Evolutionary conservation across 208 protist species (phyloP), one percentile per base, ranked within the genome.

Genomic region (Vickermania ingenoplastis): DNA sequence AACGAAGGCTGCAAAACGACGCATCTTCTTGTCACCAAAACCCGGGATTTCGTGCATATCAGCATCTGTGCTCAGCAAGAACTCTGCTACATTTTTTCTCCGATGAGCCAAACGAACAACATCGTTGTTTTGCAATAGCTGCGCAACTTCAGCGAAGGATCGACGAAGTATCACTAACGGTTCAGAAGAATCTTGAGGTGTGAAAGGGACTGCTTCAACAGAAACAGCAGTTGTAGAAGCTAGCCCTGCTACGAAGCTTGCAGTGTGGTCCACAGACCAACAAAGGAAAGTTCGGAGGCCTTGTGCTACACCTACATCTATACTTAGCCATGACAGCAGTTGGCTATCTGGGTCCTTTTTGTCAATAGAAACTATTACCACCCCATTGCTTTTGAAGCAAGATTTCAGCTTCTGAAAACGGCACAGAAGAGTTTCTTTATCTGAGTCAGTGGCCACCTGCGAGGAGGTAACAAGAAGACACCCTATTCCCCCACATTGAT

Each of bases 271-370:
- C 7, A 45, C 7, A 7, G 36, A 45, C 36, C 36, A 45, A 17
- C 36, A 45, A 7, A 45, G 36, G 11, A 45, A n/a, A n/a, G 36
- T 45, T 45, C 17, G 7, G 17, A 45, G 7, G 11, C 36, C 36
- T 45, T n/a, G 36, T 45, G 36, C 17, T 45, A 45, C 36, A n/a
- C 36, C 36, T 45, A 45, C 36, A n/a, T 45, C 36, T 45, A 45
- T 7, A 45, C 17, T 17, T 7, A 45, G 7, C 36, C 36, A 45
- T n/a, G 7, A n/a, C 36, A 45, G 17, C 7, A 45, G 36, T 17
- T 45, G 7, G 7, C 7, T 45, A 7, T 17, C 36, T n/a, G 36
- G 36, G 17, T 45, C 36, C 17, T 45, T 45, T 45, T 17, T 45
- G 17, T 45, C 36, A 45, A 45, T 17, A 17, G 11, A 45, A 7